These are phyloP conservation scores for Amaranthus tricolor DNA, from an alignment of 179 eudicot genomes.

Conservation along the genomic window DNA sequence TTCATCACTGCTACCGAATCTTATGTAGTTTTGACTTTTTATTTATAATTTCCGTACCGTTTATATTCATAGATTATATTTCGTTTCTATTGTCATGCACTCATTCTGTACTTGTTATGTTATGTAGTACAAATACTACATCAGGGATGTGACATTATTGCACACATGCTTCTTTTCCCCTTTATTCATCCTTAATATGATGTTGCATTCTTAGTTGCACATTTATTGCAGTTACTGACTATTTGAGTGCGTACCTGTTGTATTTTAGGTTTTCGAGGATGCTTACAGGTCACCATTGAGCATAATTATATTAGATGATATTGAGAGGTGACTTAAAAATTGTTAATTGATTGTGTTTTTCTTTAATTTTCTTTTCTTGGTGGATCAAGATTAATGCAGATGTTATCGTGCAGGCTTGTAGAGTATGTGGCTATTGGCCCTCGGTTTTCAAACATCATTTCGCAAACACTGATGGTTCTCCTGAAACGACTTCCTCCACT, in stretches of 20 bases:
- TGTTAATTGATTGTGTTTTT: constrained; percentile 12
- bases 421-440: constrained; percentile 97
- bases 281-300: constrained; percentile 94
- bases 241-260: neutral
- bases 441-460: constrained; percentile 89
- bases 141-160: constrained; percentile 4
- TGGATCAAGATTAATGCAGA: constrained; percentile 14
- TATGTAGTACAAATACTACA: neutral
- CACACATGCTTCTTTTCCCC: neutral
- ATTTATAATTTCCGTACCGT: neutral
- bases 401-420: constrained; percentile 53
- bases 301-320: constrained; percentile 89
- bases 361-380: constrained; percentile 8
- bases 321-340: constrained; percentile 59
- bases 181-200: neutral
- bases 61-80: neutral
- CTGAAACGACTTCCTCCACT: constrained; percentile 91
- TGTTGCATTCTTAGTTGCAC: neutral
- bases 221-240: neutral
- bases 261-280: constrained; percentile 80
- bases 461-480: constrained; percentile 92
- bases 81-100: neutral
- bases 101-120: neutral
- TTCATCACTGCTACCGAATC: constrained; percentile 10
- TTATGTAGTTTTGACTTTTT: neutral